Conservation (phyloP, 2,329 filamentous ascomycete species). For the Penicillium sp. region DNA sequence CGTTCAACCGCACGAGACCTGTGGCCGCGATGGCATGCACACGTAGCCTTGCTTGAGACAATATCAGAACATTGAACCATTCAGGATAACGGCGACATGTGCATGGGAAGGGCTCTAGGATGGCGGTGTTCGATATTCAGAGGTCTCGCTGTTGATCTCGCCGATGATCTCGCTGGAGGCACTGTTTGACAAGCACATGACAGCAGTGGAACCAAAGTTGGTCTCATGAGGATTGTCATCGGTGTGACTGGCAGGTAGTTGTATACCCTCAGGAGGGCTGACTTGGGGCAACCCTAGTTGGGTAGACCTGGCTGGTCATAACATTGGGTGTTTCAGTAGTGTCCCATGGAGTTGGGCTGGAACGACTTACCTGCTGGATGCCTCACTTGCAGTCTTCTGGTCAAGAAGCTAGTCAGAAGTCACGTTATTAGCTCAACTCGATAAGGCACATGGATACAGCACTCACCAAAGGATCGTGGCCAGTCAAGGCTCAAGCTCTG, state of each 20-base stretch:
- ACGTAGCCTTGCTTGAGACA: background rate
- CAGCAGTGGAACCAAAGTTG: background rate
- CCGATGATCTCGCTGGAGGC: background rate
- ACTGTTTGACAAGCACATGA: background rate
- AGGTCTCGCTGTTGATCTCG: background rate
- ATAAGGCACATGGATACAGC: background rate
- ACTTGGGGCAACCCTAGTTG: background rate
- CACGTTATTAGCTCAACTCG: background rate
- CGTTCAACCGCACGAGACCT: background rate
- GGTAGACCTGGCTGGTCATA: background rate
- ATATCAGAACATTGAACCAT: background rate
- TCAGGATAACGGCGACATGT: background rate
- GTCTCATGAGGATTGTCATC: background rate
- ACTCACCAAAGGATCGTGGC: background rate
- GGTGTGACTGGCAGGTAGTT: background rate
- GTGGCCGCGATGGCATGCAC: background rate
- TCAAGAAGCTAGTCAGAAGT: constrained; percentile 1
- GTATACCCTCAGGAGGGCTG: background rate
- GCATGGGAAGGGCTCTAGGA: background rate
- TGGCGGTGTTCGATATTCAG: background rate
- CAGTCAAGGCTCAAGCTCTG: background rate
- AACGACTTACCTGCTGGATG: background rate
- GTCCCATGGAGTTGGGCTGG: background rate
- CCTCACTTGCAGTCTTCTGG: background rate
- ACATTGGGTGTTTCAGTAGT: background rate